Evolutionary conservation across 805 yeast genomes (phyloP), one percentile per base, ranked within the genome.

Genomic region (Cyberlindnera xylosilytica): DNA sequence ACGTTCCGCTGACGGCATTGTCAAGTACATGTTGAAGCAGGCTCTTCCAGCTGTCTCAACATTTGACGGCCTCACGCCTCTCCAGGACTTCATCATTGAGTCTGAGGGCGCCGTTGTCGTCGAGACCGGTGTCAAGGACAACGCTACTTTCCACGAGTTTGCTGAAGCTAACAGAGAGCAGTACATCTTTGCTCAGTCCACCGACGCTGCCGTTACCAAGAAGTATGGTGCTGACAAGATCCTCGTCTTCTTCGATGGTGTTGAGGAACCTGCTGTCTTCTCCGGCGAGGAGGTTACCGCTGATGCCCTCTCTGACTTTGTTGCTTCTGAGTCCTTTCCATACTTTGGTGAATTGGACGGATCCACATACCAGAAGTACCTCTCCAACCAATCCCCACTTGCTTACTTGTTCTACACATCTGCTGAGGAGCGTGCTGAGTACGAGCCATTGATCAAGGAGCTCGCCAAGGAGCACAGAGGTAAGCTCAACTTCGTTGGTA

Each of bases 311-410:
- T 42, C 50, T 15, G 53, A 53, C 15, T 68, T 68, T 60, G 50
- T 63, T 29, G 64, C 66, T 41, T 63, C 67, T 52, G 93, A 89
- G 69, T 65, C 83, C 37, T 75, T 85, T 62, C 97, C 97, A 44
- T 73, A 77, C 57, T 83, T 90, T 56, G 96, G 95, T 59, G 97
- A 90, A 66, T 79, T 91, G 51, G 81, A 79, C 58, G 89, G 93
- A 52, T 72, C 77, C 40, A 83, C 93, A 50, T 93, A 83, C 75
- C 70, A 74, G 65, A 61, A 72, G 32, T 93, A 90, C 73, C 79
- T 87, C 75, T 67, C 73, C 43, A 69, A 89, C 46, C 75, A 79
- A 27, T 51, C 79, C 43, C 99, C 99, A 49, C 68, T 93, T 52
- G 95, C 87, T 41, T 91, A 90, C 74, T 81, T 85, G 64, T 93